Base-by-base conservation (phyloP, 805 yeast species). In the Suhomyces faveliae region DNA sequence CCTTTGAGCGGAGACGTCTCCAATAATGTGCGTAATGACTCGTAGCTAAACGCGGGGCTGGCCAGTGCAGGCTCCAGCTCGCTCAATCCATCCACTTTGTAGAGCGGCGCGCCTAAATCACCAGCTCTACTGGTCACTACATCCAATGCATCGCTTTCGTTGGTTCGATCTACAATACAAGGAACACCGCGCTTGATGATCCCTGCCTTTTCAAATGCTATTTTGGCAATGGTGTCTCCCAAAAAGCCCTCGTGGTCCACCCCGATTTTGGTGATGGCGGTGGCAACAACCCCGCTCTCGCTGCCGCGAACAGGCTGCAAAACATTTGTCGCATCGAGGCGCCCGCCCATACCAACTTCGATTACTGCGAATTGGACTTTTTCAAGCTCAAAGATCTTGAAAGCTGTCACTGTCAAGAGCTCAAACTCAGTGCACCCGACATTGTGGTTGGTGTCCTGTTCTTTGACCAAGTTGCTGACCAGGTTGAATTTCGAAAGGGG, bases 301-400 rank as follows among this genome's bases (percentile, higher is more conserved):
- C 27, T 10, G 3, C 22, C 35, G 9, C 52, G 52, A 5, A 51
- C 51, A 0, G 76, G 60, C 9, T 56, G 58, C 22, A 85, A 62
- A 0, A 87, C 87, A 68, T 92, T 92, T 0, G 99, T 92, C 1
- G 97, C 89, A 66, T 92, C 99, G 10, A 82, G 62, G 37, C 87
- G 66, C 0, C 99, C 99, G 2, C 99, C 99, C 5, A 94, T 70
- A 0, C 99, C 99, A 3, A 90, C 97, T 64, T 92, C 99, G n/a
- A 92, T 66, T 0, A 92, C 81, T 0, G 96, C 97, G 46, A 86
- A 68, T 20, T 85, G 83, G 5, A 90, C 85, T 1, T 75, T 64
- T 38, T 73, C 72, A 9, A 76, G 58, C 33, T 74, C 73, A 63
- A 94, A 94, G 20, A 89, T 79, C 55, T 85, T 79, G 56, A 89